A percentile compares a stretch with the other conserved stretches of the same genome.
Evolutionary conservation across 1,284 basidiomycete genomes (phyloP).

Genomic region (Pseudozyma sp.): DNA sequence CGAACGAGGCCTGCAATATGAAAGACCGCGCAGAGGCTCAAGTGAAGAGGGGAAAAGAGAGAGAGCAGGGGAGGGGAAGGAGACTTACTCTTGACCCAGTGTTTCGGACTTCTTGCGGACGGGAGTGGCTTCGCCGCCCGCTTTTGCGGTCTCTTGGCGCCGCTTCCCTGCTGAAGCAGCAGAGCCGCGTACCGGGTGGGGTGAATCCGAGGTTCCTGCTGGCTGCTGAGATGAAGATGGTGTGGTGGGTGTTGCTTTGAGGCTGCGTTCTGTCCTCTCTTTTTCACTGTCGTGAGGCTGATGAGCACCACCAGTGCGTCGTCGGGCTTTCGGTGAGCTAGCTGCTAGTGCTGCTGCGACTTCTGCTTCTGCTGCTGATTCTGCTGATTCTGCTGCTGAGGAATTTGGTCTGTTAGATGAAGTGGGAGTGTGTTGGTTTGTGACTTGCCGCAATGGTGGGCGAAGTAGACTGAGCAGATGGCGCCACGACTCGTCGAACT

Average conservation of each 20-base stretch:
- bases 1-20: neutral
- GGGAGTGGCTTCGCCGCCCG: constrained; percentile 1
- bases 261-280: constrained; percentile 8
- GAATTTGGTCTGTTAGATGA: neutral
- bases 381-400: neutral
- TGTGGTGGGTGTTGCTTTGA: constrained; percentile 10
- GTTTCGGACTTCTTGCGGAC: constrained; percentile 17
- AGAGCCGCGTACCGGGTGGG: constrained; percentile 8
- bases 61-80: neutral
- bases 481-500: constrained; percentile 10
- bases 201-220: constrained; percentile 1
- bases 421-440: neutral
- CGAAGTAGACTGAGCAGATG: constrained; percentile 13
- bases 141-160: neutral
- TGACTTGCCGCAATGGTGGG: constrained; percentile 24
- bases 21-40: neutral
- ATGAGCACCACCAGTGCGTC: neutral
- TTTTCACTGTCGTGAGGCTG: constrained; percentile 9
- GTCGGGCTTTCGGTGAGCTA: neutral
- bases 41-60: no score
- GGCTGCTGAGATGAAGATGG: constrained; percentile 22
- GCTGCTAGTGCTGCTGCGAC: neutral
- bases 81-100: constrained; percentile 19
- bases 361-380: neutral
- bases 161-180: neutral